phyloP scores from a whole-genome alignment of 805 yeast genomes.

The Kodamaea nitidulidarum region DNA sequence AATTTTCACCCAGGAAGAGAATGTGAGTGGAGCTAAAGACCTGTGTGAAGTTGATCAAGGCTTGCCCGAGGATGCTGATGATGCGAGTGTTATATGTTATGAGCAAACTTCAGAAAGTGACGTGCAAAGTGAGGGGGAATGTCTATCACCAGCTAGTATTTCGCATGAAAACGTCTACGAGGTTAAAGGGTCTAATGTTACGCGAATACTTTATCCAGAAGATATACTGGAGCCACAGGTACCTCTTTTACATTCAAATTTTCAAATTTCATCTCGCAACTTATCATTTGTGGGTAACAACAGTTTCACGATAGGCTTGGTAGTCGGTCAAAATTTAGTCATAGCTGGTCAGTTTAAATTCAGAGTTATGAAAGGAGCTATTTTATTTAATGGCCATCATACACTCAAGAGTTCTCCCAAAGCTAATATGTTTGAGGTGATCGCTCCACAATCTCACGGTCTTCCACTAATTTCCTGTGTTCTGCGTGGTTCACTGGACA shows the following conservation, averaged over 20 bases:
- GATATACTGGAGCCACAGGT: not conserved
- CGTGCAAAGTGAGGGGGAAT: too few species aligned
- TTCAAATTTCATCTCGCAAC: slow-evolving; percentile 1
- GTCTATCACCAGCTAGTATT: too few species aligned
- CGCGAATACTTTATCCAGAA: not conserved
- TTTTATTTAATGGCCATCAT: slow-evolving; percentile 3
- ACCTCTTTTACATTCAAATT: slow-evolving; percentile 3
- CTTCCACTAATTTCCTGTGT: slow-evolving; percentile 5
- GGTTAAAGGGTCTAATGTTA: not conserved
- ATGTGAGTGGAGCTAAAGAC: not conserved
- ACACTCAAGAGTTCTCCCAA: not conserved
- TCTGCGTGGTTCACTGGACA: not conserved
- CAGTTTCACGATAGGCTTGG: slow-evolving; percentile 1
- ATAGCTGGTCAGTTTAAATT: slow-evolving; percentile 6
- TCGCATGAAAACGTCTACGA: not conserved
- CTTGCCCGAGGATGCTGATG: slow-evolving; percentile 1
- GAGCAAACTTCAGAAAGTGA: too few species aligned
- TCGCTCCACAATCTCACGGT: slow-evolving; percentile 7
- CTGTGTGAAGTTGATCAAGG: not conserved
- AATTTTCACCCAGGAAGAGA: slow-evolving; percentile 2
- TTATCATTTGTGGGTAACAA: not conserved
- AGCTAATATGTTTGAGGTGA: not conserved
- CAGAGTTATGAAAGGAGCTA: slow-evolving; percentile 5
- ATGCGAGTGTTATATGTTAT: not conserved
- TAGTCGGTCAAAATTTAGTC: slow-evolving; percentile 2